These are phyloP conservation scores for Yarrowia divulgata DNA, from an alignment of 805 yeast genomes.

Conservation along the genomic window DNA sequence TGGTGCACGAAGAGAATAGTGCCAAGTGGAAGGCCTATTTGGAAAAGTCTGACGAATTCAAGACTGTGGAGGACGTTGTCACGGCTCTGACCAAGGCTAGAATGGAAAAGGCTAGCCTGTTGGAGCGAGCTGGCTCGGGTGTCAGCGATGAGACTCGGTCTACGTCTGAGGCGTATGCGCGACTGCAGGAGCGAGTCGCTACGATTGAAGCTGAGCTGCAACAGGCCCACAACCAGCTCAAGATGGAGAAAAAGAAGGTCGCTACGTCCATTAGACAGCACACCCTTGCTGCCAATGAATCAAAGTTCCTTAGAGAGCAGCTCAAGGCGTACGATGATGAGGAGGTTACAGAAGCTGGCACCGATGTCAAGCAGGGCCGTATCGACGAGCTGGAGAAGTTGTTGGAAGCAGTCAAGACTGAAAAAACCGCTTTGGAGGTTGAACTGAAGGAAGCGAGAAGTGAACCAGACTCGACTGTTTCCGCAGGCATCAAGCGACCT, in stretches of 20 bases:
- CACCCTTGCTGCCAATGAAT: conserved; percentile 62
- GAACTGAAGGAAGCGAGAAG: conserved; percentile 48
- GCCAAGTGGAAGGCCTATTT: conserved; percentile 58
- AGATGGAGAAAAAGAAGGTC: conserved; percentile 52
- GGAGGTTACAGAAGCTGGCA: conserved; percentile 44
- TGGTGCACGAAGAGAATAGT: conserved; percentile 57
- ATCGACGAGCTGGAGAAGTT: conserved; percentile 55
- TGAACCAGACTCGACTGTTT: conserved; percentile 39
- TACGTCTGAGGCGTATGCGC: conserved; percentile 47
- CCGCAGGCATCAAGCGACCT: conserved; percentile 41
- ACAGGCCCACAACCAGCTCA: conserved; percentile 50
- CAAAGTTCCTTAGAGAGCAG: conserved; percentile 63
- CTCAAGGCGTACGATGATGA: conserved; percentile 59
- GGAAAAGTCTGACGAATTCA: conserved; percentile 53
- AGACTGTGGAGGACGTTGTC: conserved; percentile 54
- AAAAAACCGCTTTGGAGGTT: conserved; percentile 56
- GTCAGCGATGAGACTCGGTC: conserved; percentile 40
- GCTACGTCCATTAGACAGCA: conserved; percentile 59
- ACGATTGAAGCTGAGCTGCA: conserved; percentile 47
- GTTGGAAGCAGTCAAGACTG: conserved; percentile 63
- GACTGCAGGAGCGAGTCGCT: conserved; percentile 42
- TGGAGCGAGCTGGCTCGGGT: conserved; percentile 47
- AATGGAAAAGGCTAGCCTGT: conserved; percentile 46
- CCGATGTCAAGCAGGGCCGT: conserved; percentile 44
- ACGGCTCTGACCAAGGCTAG: conserved; percentile 51